Base-by-base conservation (phyloP, 2,329 filamentous ascomycete genomes). In the Hypoxylon sp. region DNA sequence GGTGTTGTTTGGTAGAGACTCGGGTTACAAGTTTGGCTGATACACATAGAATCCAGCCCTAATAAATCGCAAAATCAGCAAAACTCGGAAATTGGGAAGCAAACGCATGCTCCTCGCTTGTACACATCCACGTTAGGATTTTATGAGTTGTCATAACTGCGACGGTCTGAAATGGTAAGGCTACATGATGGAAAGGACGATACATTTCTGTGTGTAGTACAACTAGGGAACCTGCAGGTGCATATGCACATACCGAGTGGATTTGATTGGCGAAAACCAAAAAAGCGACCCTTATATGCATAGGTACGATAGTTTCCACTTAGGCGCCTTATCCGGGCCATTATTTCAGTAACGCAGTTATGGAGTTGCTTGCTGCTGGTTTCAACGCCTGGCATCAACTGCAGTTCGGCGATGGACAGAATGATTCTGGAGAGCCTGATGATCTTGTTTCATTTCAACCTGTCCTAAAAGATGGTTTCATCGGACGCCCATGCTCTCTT, bases 331-430 rank as follows among this genome's bases (percentile, higher is more conserved):
- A 38, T 38, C 34, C 28, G 21, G 23, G 25, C 21, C 21, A 50
- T 25, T 19, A n/a, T 34, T 7, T 28, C 28, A 28, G 23, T 73
- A 41, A 65, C 43, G 25, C 21, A 58, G 32, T n/a, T 25, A 78
- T 87, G 85, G 79, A 84, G 57, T 75, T 90, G 4, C 86, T 85
- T 73, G 86, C 83, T 45, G 71, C 84, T 2, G 88, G 88, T 43
- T 85, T 87, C 77, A 90, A 90, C 73, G 85, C 86, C 59, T 90
- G 85, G 85, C 77, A 78, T 60, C 87, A 90, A 72, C 80, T 89
- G 14, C 69, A 74, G 1, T 84, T 88, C 63, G 46, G 46, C 6
- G 11, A 55, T 43, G 13, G 41, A 1, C 43, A 50, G 9, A 4
- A 41, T 14, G 5, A 66, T 64, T 3, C 46, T 19, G 51, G 73